phyloP scores from a whole-genome alignment of 2,329 filamentous ascomycete genomes.

The Amylocarpus encephaloides region DNA sequence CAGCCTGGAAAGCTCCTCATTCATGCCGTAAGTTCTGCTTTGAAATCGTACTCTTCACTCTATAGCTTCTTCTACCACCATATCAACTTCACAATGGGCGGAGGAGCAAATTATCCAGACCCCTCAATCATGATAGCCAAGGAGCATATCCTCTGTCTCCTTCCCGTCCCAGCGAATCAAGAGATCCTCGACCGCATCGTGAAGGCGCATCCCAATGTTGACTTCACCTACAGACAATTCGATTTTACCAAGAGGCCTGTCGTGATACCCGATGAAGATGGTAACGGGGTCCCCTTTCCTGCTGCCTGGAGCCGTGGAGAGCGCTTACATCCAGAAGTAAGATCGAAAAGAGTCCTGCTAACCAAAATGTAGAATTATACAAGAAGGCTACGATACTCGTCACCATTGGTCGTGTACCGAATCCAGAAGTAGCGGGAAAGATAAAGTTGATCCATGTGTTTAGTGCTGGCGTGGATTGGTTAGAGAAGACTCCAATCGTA shows the following conservation, averaged over 20 bases:
- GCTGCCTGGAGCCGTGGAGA: background rate
- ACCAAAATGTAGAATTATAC: constrained; percentile 18
- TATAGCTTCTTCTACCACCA: background rate
- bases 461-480: constrained; percentile 31
- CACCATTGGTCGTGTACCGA: constrained; percentile 27
- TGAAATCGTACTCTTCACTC: background rate
- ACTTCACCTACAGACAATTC: constrained; percentile 37
- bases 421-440: constrained; percentile 24
- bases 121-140: constrained; percentile 27
- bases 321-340: background rate
- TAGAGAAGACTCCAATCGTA: constrained; percentile 22
- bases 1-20: too few relatives aligned
- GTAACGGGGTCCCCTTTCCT: too few relatives aligned
- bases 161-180: constrained; percentile 38
- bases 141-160: constrained; percentile 38
- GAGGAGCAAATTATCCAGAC: constrained; percentile 27
- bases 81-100: constrained; percentile 35
- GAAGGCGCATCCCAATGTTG: constrained; percentile 39
- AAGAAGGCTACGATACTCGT: constrained; percentile 31
- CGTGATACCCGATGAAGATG: background rate
- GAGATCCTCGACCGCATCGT: constrained; percentile 34
- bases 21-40: background rate
- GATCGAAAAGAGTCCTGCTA: background rate
- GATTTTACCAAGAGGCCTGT: constrained; percentile 18
- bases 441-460: constrained; percentile 33